Conservation (phyloP, 2,329 filamentous ascomycete species). For the Fusarium nisikadoi region DNA sequence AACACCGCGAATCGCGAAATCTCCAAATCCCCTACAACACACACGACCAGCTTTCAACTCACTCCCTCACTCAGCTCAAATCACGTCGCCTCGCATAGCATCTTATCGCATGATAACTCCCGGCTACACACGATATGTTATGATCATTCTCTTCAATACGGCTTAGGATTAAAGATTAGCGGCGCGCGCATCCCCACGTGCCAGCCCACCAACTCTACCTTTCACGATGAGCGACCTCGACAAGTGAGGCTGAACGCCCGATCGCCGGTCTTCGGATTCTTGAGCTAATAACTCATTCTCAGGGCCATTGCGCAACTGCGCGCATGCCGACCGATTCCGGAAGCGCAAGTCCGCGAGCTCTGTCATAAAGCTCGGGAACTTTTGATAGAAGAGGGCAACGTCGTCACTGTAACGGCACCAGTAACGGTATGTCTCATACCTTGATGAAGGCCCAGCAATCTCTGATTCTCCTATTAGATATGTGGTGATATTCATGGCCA, state of each 20-base stretch:
- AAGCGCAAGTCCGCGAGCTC: conserved; percentile 93
- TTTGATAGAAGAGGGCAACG: conserved; percentile 96
- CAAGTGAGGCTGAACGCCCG: conserved; percentile 66
- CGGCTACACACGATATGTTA: conserved; percentile 40
- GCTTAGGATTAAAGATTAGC: conserved; percentile 21
- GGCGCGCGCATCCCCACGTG: conserved; percentile 39
- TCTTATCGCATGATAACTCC: neutral
- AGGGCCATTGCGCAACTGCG: conserved; percentile 96
- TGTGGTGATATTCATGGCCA: conserved; percentile 97
- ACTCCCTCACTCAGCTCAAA: neutral
- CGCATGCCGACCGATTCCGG: conserved; percentile 94
- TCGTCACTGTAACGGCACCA: conserved; percentile 92
- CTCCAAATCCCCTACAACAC: conserved; percentile 29
- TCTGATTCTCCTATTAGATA: conserved; percentile 66
- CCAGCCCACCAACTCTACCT: conserved; percentile 14
- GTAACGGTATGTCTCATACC: conserved; percentile 74
- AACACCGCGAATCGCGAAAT: conserved; percentile 29
- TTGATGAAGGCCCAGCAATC: neutral
- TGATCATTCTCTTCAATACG: conserved; percentile 26
- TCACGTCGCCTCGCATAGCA: neutral
- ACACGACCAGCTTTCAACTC: conserved; percentile 8
- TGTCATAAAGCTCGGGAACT: conserved; percentile 98
- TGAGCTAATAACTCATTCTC: conserved; percentile 21
- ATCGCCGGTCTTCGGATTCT: conserved; percentile 5
- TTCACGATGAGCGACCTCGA: conserved; percentile 89